A percentile compares a stretch with the other conserved stretches of the same genome.
Conservation (phyloP, 169 alveolate species). For the Cryptosporidium ryanae region DNA sequence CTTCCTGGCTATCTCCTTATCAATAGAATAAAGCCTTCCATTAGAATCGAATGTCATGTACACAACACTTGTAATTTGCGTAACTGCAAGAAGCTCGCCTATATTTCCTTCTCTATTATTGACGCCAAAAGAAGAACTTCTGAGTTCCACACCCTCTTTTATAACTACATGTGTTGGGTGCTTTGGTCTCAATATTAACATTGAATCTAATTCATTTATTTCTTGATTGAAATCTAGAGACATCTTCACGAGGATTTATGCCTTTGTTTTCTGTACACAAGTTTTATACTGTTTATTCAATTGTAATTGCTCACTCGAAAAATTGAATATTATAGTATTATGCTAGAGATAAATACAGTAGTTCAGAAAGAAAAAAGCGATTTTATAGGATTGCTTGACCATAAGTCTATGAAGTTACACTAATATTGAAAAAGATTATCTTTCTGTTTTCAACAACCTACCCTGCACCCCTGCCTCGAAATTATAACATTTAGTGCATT, state of each 20-base stretch:
- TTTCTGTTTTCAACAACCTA: too few relatives aligned
- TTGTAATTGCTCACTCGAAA: too few relatives aligned
- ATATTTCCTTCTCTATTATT: constrained; percentile 50
- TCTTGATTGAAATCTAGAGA: background rate
- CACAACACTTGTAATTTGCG: constrained; percentile 65
- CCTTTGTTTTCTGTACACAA: too few relatives aligned
- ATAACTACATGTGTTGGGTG: constrained; percentile 70
- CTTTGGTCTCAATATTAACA: constrained; percentile 41
- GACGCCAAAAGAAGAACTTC: constrained; percentile 68
- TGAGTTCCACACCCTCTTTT: constrained; percentile 39
- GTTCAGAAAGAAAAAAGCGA: too few relatives aligned
- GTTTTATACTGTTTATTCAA: too few relatives aligned
- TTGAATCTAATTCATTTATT: constrained; percentile 10
- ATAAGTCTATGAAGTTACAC: too few relatives aligned
- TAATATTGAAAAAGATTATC: too few relatives aligned
- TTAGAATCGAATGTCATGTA: constrained; percentile 64
- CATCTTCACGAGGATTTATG: background rate
- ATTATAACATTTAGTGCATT: too few relatives aligned
- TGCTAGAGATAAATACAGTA: too few relatives aligned
- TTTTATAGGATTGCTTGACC: too few relatives aligned
- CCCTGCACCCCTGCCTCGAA: too few relatives aligned
- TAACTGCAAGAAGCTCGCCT: constrained; percentile 48
- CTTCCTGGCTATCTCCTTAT: constrained; percentile 45
- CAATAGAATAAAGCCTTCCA: constrained; percentile 59
- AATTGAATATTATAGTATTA: too few relatives aligned